phyloP scores from a whole-genome alignment of 75 land plant genomes.

The Pinus taeda region DNA sequence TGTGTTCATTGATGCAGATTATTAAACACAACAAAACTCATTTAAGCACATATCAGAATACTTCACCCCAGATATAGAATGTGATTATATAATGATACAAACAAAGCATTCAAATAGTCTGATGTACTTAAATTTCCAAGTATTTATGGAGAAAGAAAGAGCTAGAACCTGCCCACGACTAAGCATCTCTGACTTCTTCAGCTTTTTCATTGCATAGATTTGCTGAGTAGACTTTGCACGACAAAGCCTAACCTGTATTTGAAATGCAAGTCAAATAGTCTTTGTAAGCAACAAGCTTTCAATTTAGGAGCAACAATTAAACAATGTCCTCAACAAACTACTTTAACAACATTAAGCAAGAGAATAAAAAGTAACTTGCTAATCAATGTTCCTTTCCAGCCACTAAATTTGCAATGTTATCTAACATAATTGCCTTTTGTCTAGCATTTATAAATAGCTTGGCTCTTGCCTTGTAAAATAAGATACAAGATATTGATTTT shows the following conservation, averaged over 20 bases:
- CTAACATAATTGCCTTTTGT: too few relatives aligned
- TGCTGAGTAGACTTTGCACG: constrained; percentile 76
- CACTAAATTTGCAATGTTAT: too few relatives aligned
- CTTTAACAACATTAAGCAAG: not conserved
- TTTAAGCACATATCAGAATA: not conserved
- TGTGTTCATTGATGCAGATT: not conserved
- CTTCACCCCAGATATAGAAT: not conserved
- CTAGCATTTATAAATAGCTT: too few relatives aligned
- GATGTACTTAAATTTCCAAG: not conserved
- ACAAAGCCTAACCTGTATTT: constrained; percentile 77
- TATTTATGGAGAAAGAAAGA: constrained; percentile 2
- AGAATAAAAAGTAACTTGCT: constrained; percentile 1
- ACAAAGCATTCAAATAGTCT: not conserved
- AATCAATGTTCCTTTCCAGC: not conserved
- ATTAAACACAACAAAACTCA: not conserved
- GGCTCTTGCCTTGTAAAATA: too few relatives aligned
- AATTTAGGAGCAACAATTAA: not conserved
- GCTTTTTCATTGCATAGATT: constrained; percentile 89
- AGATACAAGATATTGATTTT: too few relatives aligned
- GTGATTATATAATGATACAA: not conserved
- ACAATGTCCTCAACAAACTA: not conserved
- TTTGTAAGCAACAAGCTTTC: not conserved
- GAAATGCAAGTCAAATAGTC: not conserved
- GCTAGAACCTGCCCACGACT: constrained; percentile 78
- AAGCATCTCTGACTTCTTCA: constrained; percentile 94